These are phyloP conservation scores for Coprinellus aureogranulatus DNA, from an alignment of 768 basidiomycete genomes.

Conservation along the genomic window DNA sequence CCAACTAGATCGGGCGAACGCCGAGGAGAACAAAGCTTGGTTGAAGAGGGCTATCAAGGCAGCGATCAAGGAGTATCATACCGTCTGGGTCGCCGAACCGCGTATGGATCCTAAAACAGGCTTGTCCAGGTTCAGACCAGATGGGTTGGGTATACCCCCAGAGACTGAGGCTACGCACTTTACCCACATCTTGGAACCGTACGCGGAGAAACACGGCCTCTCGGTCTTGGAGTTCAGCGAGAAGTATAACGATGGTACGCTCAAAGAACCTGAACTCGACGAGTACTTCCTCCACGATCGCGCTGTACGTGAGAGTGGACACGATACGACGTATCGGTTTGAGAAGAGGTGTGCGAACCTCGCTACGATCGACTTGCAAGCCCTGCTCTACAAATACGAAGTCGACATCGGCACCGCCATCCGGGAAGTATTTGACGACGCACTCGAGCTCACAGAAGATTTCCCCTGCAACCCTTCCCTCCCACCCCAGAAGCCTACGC, in stretches of 20 bases:
- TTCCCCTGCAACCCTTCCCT: constrained; percentile 89
- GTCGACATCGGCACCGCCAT: constrained; percentile 98
- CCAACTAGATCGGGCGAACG: constrained; percentile 83
- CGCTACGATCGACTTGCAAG: constrained; percentile 93
- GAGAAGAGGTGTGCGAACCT: constrained; percentile 98
- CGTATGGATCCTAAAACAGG: constrained; percentile 94
- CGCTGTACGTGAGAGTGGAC: constrained; percentile 92
- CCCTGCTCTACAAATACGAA: constrained; percentile 97
- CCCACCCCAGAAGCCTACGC: constrained; percentile 70
- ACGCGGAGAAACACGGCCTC: constrained; percentile 86
- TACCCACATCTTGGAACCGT: constrained; percentile 95
- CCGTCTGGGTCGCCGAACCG: constrained; percentile 93
- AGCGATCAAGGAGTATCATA: constrained; percentile 98
- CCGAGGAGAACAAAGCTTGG: constrained; percentile 82
- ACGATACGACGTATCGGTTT: constrained; percentile 95
- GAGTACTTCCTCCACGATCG: constrained; percentile 98
- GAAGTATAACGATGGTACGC: constrained; percentile 81
- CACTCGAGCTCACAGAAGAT: constrained; percentile 88
- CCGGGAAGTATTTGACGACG: constrained; percentile 90
- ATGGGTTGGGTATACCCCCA: constrained; percentile 92
- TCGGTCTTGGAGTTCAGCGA: constrained; percentile 96
- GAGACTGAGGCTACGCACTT: constrained; percentile 99
- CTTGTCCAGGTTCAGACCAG: constrained; percentile 90
- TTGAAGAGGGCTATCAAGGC: constrained; percentile 94
- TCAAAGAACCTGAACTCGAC: constrained; percentile 86